Conservation (phyloP, 2,329 filamentous ascomycete species). For the Colletotrichum salicis region DNA sequence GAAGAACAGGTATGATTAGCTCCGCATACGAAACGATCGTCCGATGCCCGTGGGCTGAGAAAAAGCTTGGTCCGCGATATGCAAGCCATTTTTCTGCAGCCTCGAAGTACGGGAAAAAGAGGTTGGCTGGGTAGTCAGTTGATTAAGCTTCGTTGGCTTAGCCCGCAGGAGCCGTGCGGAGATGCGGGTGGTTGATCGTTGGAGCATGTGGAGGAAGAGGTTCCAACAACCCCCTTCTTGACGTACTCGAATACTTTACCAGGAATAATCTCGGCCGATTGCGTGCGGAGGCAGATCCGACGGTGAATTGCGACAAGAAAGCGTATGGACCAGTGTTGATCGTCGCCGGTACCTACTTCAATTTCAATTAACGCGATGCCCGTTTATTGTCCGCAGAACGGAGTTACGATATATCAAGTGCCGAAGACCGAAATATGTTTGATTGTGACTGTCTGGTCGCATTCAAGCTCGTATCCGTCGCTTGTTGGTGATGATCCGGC, state of each 20-base stretch:
- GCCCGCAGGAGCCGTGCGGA: conserved; percentile 19
- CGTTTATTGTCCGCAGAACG: background rate
- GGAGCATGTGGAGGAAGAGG: background rate
- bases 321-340: too few relatives aligned
- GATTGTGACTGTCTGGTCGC: background rate
- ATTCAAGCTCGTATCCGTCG: background rate
- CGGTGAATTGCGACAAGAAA: conserved; percentile 3
- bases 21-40: conserved; percentile 34
- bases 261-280: background rate
- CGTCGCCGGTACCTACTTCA: background rate
- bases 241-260: background rate
- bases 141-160: background rate
- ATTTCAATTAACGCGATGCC: background rate
- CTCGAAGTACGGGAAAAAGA: background rate
- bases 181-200: background rate
- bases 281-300: background rate
- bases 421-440: background rate
- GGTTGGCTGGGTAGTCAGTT: background rate
- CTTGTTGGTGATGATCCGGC: background rate
- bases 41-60: conserved; percentile 9
- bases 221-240: background rate
- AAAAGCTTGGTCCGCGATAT: conserved; percentile 8
- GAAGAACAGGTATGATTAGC: conserved; percentile 26
- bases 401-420: background rate
- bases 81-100: background rate